These are phyloP conservation scores for Chrysoporthe puriensis DNA, from an alignment of 2,329 filamentous ascomycete species.

Conservation along the genomic window DNA sequence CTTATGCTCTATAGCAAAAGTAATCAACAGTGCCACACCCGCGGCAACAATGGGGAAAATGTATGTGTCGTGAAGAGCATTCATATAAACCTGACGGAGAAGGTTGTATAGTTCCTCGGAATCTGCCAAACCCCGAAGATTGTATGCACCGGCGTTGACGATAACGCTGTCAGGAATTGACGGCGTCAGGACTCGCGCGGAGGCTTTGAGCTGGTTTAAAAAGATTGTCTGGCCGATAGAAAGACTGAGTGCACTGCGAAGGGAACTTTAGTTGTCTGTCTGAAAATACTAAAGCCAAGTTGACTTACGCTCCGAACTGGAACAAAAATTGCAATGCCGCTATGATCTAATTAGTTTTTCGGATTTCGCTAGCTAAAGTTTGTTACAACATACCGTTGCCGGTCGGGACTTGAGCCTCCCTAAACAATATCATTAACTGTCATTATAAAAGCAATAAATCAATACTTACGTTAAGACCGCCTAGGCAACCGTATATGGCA, in stretches of 20 bases:
- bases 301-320: slow-evolving; percentile 1
- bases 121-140: background rate
- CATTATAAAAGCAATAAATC: background rate
- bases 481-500: background rate
- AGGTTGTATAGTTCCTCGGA: background rate
- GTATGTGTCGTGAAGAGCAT: background rate
- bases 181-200: background rate
- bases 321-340: slow-evolving; percentile 3
- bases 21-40: background rate
- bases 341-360: background rate
- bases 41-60: background rate
- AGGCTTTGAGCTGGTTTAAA: background rate
- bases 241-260: background rate
- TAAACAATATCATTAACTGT: background rate
- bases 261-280: background rate
- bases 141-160: slow-evolving; percentile 6
- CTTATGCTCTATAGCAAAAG: slow-evolving; percentile 2
- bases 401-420: slow-evolving; percentile 6
- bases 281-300: no score
- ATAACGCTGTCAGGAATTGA: slow-evolving; percentile 1
- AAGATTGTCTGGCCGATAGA: slow-evolving; percentile 6
- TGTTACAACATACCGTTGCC: background rate
- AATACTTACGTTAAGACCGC: background rate
- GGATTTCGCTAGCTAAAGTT: background rate
- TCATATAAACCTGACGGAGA: slow-evolving; percentile 9